Conservation (phyloP, 768 basidiomycete species). For the Tulasnella sp. region DNA sequence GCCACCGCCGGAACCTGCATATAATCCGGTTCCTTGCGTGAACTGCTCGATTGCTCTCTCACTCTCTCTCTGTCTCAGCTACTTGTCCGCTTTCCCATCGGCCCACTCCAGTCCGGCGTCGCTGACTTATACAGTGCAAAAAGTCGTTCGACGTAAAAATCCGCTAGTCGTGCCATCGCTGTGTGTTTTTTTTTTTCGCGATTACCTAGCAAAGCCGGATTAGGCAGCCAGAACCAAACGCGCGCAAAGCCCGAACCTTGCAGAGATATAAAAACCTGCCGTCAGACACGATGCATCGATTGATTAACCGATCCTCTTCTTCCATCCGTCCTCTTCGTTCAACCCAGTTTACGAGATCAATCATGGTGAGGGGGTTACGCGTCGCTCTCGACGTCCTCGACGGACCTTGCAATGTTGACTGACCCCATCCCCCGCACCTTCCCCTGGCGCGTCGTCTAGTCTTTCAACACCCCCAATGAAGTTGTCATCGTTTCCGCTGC, state of each 20-base stretch:
- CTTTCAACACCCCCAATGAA: constrained; percentile 56
- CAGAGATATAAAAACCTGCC: constrained; percentile 5
- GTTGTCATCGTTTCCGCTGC: constrained; percentile 91
- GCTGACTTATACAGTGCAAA: not conserved
- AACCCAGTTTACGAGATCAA: constrained; percentile 28
- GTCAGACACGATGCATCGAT: constrained; percentile 9
- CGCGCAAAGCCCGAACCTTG: constrained; percentile 12
- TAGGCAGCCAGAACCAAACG: constrained; percentile 10
- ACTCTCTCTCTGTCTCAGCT: not conserved
- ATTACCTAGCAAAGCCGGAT: constrained; percentile 11
- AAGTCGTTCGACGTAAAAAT: constrained; percentile 23
- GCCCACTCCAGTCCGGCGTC: not conserved
- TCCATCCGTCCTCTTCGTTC: constrained; percentile 27
- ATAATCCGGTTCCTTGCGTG: not conserved
- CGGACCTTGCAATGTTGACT: constrained; percentile 9
- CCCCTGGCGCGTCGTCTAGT: constrained; percentile 28
- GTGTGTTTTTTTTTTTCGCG: constrained; percentile 19
- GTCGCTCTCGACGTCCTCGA: not conserved
- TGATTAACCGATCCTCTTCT: constrained; percentile 20
- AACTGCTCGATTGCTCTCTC: not conserved
- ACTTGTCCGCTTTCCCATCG: constrained; percentile 1
- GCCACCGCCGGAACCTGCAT: not conserved
- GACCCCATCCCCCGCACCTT: not conserved
- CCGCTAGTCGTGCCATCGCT: not conserved
- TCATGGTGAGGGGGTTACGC: constrained; percentile 31